These are phyloP conservation scores for Yamadazyma buinensis DNA, from an alignment of 1,139 yeast genomes.

Conservation along the genomic window DNA sequence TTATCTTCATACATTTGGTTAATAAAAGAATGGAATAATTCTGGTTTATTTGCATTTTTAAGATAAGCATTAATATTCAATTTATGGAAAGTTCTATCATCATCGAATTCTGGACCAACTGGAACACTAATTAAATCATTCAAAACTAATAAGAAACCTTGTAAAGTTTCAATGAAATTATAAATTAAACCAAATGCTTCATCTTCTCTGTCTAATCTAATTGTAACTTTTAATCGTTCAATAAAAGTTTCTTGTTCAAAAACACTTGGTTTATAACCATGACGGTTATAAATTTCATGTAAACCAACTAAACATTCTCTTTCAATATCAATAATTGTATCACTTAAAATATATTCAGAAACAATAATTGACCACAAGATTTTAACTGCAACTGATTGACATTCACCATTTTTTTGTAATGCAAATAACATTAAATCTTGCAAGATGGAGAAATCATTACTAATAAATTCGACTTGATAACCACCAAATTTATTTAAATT, in stretches of 20 bases:
- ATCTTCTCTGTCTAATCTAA: conserved; percentile 62
- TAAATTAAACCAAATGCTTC: conserved; percentile 55
- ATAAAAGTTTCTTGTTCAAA: conserved; percentile 55
- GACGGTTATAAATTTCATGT: conserved; percentile 60
- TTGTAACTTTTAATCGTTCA: conserved; percentile 46
- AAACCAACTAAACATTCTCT: conserved; percentile 60
- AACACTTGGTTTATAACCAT: conserved; percentile 52
- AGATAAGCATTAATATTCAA: conserved; percentile 74
- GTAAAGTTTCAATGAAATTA: conserved; percentile 51
- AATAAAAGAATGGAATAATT: conserved; percentile 72
- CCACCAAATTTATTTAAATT: conserved; percentile 66
- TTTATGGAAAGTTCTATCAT: conserved; percentile 79
- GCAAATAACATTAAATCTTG: conserved; percentile 66
- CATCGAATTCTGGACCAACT: conserved; percentile 78
- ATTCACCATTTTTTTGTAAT: conserved; percentile 60
- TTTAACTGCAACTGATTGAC: conserved; percentile 64
- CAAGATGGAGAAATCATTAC: conserved; percentile 56
- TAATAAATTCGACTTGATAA: conserved; percentile 65
- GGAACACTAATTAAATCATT: conserved; percentile 74
- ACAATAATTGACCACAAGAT: conserved; percentile 71
- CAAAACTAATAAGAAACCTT: conserved; percentile 63
- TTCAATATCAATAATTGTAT: conserved; percentile 57
- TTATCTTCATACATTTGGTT: conserved; percentile 71
- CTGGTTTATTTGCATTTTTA: conserved; percentile 77
- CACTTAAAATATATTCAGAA: conserved; percentile 61